Conservation (phyloP, 371 early-diverging fungal genomes). For the Lichtheimia corymbifera region DNA sequence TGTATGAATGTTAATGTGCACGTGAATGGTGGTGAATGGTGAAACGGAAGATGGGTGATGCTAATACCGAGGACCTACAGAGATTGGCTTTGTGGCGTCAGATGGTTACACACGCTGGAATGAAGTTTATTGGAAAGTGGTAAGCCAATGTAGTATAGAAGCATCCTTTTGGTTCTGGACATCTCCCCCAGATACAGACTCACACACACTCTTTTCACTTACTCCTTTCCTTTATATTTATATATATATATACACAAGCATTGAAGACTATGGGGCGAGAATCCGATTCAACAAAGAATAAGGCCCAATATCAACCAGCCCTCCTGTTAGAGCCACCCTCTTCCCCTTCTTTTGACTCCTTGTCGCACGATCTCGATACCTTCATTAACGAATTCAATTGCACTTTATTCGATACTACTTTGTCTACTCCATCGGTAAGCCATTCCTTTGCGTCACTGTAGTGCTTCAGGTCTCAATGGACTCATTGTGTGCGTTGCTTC, state of each 20-base stretch:
- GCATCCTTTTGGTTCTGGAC: background rate
- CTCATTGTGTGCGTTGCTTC: background rate
- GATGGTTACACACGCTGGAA: background rate
- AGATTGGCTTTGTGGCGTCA: background rate
- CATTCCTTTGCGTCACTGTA: background rate
- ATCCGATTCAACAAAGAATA: too few species aligned
- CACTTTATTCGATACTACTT: too few species aligned
- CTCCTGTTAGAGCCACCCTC: background rate
- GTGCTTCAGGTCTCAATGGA: background rate
- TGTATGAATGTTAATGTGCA: too few species aligned
- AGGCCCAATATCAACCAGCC: background rate
- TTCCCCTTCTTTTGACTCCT: conserved; percentile 35
- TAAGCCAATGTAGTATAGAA: background rate
- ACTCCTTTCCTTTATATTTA: conserved; percentile 8
- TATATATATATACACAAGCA: too few species aligned
- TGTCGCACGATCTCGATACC: conserved; percentile 37
- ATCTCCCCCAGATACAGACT: background rate
- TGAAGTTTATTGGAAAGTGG: conserved; percentile 1
- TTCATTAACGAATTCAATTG: conserved; percentile 32
- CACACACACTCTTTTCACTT: conserved; percentile 5
- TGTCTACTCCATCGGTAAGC: too few species aligned
- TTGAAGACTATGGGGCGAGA: too few species aligned
- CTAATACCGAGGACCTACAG: too few species aligned
- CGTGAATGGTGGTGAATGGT: too few species aligned
- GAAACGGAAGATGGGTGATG: too few species aligned